Evolutionary conservation across 1,284 basidiomycete species (phyloP), one percentile per base, ranked within the genome.

Genomic region (Pholiota adiposa): DNA sequence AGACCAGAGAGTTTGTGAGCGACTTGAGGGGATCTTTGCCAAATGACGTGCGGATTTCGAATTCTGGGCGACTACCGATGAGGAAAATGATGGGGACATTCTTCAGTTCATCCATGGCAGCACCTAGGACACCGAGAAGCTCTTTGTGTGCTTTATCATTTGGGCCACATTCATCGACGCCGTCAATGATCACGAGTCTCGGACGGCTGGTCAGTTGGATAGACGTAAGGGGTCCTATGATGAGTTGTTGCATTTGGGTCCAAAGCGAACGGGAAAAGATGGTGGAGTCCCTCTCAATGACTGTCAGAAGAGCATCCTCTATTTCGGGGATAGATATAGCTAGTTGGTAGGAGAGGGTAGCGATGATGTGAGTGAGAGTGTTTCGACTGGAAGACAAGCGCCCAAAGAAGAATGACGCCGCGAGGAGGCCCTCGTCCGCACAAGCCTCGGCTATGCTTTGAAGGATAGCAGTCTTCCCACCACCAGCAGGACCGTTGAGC

Each of bases 31-130:
- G 27, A 16, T 31, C 25, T 9, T 23, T n/a, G 19, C 46, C 51
- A 33, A 62, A 58, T 9, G 41, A 23, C 11, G 31, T 18, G 16
- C 33, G 38, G n/a, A 62, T 59, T 23, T 55, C 33, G 29, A 33
- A 56, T 19, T 58, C 56, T 11, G 57, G 56, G 14, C 53, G 60
- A 41, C 56, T 62, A 0, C 52, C 57, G 21, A 62, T 49, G 18
- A 59, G 34, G 27, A 48, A 46, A 9, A 60, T 19, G 5, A 27
- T 21, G 6, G 51, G 43, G 5, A 43, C 12, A 41, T 49, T 14
- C 11, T 29, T 14, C 18, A 43, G 31, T 12, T 40, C 14, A 21
- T 16, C n/a, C 3, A 46, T n/a, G 27, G 51, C 18, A 7, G n/a
- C 19, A 21, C 8, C 44, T 1, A 51, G 29, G 19, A 36, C 23